Evolutionary conservation across 257 asterid species (phyloP).

Genomic region (Solanum microdontum): DNA sequence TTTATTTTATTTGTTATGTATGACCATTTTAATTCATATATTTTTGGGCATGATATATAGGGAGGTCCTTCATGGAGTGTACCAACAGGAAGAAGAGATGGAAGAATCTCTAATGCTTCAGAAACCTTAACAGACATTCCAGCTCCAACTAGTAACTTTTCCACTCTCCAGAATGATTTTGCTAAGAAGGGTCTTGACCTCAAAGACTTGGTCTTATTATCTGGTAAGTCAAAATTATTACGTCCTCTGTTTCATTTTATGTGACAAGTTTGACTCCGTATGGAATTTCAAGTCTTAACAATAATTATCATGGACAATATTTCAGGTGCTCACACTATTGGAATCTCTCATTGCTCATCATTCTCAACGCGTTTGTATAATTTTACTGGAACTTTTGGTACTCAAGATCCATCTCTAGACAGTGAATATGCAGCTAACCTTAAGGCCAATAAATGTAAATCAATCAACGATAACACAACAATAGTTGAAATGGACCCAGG

Average conservation of each 20-base stretch:
- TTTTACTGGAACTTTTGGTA: conserved; percentile 43
- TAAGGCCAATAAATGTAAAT: conserved; percentile 32
- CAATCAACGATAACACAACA: conserved; percentile 25
- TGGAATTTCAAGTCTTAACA: background rate
- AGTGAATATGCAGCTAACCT: conserved; percentile 56
- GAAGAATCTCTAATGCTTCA: conserved; percentile 25
- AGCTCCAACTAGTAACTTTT: conserved; percentile 26
- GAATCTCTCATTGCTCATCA: conserved; percentile 46
- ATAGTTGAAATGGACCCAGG: conserved; percentile 63
- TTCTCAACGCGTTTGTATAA: conserved; percentile 46
- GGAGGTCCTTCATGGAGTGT: conserved; percentile 48
- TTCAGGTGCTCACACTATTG: conserved; percentile 73
- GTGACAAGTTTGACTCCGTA: background rate
- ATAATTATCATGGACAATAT: background rate
- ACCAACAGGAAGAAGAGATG: conserved; percentile 44
- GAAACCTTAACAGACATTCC: conserved; percentile 34
- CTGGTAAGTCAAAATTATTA: conserved; percentile 11
- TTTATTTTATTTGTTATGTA: background rate
- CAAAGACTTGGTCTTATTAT: conserved; percentile 31
- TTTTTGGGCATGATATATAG: background rate
- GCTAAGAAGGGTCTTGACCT: conserved; percentile 36
- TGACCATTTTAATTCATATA: background rate
- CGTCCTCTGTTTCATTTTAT: background rate
- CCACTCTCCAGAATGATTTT: conserved; percentile 29
- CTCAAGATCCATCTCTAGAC: conserved; percentile 53